Base-by-base conservation (phyloP, 1,284 basidiomycete species). In the Rhodotorula sp. region DNA sequence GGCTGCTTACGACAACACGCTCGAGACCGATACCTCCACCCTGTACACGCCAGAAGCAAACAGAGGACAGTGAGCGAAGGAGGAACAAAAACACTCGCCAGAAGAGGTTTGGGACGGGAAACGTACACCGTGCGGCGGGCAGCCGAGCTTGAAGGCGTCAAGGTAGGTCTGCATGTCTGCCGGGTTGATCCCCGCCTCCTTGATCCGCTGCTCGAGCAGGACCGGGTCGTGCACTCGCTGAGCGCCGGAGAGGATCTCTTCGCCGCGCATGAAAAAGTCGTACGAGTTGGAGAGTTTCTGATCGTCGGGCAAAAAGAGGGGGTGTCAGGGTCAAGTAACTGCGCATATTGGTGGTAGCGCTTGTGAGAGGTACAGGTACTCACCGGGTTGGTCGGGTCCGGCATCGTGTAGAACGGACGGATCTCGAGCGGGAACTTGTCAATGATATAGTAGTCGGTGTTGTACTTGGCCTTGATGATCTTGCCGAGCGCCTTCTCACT, bases 181-280 rank as follows among this genome's bases (percentile, higher is more conserved):
- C 48, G 77, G 77, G 64, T 79, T 73, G 72, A 79, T 78, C 3
- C 77, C 77, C 61, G 70, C 75, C 28, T 50, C 57, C 64, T 69
- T 68, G 73, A 79, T 79, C 55, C 75, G 64, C 68, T 76, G 67
- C 58, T 86, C 86, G 70, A 99, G 87, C 73, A 95, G 84, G 21
- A 83, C 83, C 8, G 95, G 88, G 79, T 98, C 94, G 83, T 99
- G 97, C 23, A 79, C 74, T 91, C 87, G 71, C 82, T 99, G 95
- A 26, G 95, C 95, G 23, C 95, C 95, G 3, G 94, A 97, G 45
- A 99, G 85, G 79, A 99, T 98, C 83, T 99, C 95, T 83, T 99
- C 94, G 19, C 95, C 95, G 55, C 95, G 89, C 93, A 99, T 97
- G 87, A 99, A 98, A 83, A 99, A 98, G 84, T 99, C 95, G 83